phyloP scores from a whole-genome alignment of 345 rosid species.

The Citrus reticulata region DNA sequence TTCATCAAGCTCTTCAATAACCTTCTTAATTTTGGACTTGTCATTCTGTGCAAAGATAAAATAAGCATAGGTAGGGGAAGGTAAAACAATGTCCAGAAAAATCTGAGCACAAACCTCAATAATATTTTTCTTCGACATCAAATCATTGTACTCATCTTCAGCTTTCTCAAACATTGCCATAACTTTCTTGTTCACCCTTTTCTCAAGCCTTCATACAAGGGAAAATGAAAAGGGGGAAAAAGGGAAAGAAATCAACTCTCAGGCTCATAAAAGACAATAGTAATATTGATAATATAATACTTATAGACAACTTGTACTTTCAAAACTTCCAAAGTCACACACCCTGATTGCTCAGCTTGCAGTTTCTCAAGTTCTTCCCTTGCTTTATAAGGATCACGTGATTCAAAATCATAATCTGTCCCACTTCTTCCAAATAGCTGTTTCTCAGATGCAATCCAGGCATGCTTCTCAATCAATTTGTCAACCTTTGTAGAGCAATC shows the following conservation, averaged over 20 bases:
- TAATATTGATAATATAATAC: neutral
- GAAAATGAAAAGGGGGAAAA: constrained; percentile 7
- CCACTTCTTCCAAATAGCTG: constrained; percentile 94
- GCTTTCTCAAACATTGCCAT: constrained; percentile 99
- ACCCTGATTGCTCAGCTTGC: constrained; percentile 92
- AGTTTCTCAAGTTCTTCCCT: constrained; percentile 79
- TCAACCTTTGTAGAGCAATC: constrained; percentile 82
- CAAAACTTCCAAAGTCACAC: constrained; percentile 11
- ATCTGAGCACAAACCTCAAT: constrained; percentile 58
- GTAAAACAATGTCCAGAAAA: constrained; percentile 8
- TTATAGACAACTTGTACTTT: neutral
- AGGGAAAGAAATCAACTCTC: constrained; percentile 6
- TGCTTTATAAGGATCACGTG: constrained; percentile 69
- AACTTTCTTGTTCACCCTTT: constrained; percentile 96
- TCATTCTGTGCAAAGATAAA: constrained; percentile 50
- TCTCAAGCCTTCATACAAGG: constrained; percentile 59
- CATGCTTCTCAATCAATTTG: constrained; percentile 84
- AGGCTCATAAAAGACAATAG: neutral
- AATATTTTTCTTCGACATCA: constrained; percentile 79
- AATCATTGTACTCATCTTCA: constrained; percentile 88
- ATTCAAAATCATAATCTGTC: constrained; percentile 88
- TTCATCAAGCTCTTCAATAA: constrained; percentile 95
- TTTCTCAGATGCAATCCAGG: constrained; percentile 92
- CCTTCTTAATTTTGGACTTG: constrained; percentile 86
- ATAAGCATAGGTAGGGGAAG: constrained; percentile 7